Percentiles rank a stretch among this genome's conserved stretches.
These are phyloP conservation scores for Inga oerstediana DNA, from an alignment of 306 rosid species.

Conservation along the genomic window DNA sequence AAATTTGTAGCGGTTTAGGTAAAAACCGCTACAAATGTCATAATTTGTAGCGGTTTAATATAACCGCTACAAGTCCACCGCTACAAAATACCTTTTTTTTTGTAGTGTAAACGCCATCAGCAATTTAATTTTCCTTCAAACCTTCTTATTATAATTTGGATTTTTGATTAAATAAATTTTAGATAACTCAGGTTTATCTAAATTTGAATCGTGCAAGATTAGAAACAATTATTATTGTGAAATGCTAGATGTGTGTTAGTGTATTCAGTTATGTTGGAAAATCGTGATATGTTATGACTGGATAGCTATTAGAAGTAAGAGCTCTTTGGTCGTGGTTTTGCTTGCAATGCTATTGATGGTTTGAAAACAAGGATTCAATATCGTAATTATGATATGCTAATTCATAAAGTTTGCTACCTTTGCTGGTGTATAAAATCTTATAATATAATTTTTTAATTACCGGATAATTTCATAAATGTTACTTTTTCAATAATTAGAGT, in stretches of 20 bases:
- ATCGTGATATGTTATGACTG: neutral
- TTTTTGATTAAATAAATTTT: neutral
- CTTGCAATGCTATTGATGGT: constrained; percentile 14
- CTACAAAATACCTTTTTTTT: too few species aligned
- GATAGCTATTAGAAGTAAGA: neutral
- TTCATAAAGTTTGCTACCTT: neutral
- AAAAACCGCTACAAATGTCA: too few species aligned
- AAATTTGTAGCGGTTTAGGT: too few species aligned
- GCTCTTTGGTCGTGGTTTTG: neutral
- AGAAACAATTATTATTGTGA: neutral
- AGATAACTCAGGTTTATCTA: neutral
- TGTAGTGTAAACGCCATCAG: neutral
- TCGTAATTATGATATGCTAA: neutral
- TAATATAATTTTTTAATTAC: constrained; percentile 5
- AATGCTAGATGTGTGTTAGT: too few species aligned
- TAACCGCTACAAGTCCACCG: too few species aligned
- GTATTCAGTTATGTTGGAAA: neutral
- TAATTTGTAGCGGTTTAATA: too few species aligned
- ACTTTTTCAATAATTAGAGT: neutral
- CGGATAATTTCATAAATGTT: neutral
- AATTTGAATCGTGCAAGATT: neutral
- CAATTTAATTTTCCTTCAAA: constrained; percentile 3
- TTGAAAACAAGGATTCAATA: constrained; percentile 7
- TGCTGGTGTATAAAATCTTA: neutral
- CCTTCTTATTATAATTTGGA: neutral